Evolutionary conservation across 2,329 filamentous ascomycete species (phyloP).

Genomic region (Dryadomyces sulphureus): DNA sequence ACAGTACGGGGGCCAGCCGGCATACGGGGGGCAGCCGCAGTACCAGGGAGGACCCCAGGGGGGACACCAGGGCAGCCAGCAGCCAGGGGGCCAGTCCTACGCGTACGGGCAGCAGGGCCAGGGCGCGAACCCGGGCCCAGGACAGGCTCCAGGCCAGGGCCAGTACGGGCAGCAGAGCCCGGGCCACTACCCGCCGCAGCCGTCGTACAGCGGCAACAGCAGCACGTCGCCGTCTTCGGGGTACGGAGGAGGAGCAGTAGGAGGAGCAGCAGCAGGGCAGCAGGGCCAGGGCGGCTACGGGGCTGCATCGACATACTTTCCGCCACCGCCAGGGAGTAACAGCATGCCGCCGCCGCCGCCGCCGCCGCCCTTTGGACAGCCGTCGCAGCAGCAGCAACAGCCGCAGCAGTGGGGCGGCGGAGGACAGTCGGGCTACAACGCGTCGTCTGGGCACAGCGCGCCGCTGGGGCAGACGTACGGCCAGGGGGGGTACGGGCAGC

Average conservation of each 20-base stretch:
- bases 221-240: neutral
- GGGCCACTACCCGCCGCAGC: neutral
- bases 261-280: neutral
- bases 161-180: neutral
- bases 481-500: slow-evolving; percentile 1
- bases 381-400: slow-evolving; percentile 2
- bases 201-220: neutral
- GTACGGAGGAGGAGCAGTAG: too few species aligned
- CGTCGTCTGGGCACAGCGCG: neutral
- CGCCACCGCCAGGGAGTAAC: neutral
- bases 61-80: too few species aligned
- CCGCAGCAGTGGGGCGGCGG: slow-evolving; percentile 1
- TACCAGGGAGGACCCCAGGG: too few species aligned
- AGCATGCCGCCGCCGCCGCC: slow-evolving; percentile 1
- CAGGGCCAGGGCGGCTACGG: neutral
- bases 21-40: too few species aligned
- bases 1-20: neutral
- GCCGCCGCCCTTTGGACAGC: slow-evolving; percentile 2
- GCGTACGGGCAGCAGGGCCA: slow-evolving; percentile 2
- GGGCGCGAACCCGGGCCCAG: too few species aligned
- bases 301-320: neutral
- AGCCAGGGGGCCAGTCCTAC: neutral
- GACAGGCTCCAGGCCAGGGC: neutral
- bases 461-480: neutral
- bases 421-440: neutral